Percentiles rank a stretch among this genome's conserved stretches.
These are phyloP conservation scores for Arthrobotrys entomopaga DNA, from an alignment of 2,329 filamentous ascomycete species.

Conservation along the genomic window DNA sequence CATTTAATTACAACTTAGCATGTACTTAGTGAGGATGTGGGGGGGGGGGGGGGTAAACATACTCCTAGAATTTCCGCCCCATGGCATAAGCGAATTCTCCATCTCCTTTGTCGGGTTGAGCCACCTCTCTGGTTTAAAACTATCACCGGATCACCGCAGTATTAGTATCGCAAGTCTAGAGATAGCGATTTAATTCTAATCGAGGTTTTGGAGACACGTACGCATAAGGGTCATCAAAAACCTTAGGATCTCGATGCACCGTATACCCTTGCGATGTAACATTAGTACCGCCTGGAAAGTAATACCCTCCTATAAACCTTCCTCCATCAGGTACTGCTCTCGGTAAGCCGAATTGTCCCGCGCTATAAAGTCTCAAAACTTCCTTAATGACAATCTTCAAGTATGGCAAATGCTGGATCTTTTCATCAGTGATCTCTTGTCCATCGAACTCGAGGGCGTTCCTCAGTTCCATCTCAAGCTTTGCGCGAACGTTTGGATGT, in stretches of 20 bases:
- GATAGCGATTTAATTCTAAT: neutral
- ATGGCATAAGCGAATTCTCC: conserved; percentile 16
- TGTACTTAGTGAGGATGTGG: neutral
- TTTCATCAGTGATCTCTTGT: conserved; percentile 18
- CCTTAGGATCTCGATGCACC: conserved; percentile 20
- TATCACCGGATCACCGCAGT: conserved; percentile 3
- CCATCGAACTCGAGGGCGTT: neutral
- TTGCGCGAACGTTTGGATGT: conserved; percentile 6
- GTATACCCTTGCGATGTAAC: conserved; percentile 31
- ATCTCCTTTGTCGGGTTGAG: conserved; percentile 35
- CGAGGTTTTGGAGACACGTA: neutral
- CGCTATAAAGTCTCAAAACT: conserved; percentile 28
- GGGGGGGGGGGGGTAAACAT: neutral
- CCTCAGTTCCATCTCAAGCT: conserved; percentile 11
- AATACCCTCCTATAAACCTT: conserved; percentile 26
- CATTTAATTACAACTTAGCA: conserved; percentile 7
- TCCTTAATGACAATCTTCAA: conserved; percentile 25
- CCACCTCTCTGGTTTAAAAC: conserved; percentile 50
- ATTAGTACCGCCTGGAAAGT: conserved; percentile 18
- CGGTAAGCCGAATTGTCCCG: conserved; percentile 22
- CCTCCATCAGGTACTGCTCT: conserved; percentile 26
- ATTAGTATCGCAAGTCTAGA: conserved; percentile 1
- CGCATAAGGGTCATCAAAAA: conserved; percentile 28
- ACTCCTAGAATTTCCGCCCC: conserved; percentile 29
- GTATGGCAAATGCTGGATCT: conserved; percentile 19